Evolutionary conservation across 2,329 filamentous ascomycete species (phyloP).

Genomic region (Penicillium hordei): DNA sequence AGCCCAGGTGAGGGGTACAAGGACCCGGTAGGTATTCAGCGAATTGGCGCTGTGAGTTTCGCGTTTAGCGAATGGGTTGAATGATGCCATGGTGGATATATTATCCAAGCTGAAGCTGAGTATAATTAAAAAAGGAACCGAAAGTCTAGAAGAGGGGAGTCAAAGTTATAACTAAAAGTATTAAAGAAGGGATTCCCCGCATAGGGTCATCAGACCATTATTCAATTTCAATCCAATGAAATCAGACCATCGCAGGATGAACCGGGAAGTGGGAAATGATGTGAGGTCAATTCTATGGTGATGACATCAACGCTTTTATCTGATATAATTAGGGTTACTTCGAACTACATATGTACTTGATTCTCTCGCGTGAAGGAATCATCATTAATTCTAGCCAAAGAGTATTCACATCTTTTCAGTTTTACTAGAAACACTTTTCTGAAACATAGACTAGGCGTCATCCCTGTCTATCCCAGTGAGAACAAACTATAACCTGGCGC

Average conservation of each 20-base stretch:
- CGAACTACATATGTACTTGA: not conserved
- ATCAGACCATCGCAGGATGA: not conserved
- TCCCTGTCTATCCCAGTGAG: not conserved
- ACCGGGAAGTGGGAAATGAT: not conserved
- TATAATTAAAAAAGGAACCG: not conserved
- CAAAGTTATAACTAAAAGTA: not conserved
- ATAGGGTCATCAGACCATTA: conserved; percentile 2
- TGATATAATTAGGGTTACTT: not conserved
- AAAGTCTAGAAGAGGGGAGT: not conserved
- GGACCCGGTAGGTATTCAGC: conserved; percentile 71
- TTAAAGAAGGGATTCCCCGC: not conserved
- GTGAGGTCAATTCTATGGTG: not conserved
- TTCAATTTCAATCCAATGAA: not conserved
- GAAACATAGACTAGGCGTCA: not conserved
- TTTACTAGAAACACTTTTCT: not conserved
- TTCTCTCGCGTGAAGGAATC: not conserved
- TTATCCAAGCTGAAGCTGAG: not conserved
- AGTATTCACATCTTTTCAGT: not conserved
- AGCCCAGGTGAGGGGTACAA: conserved; percentile 73
- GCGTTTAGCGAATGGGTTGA: conserved; percentile 73
- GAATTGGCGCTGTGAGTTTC: conserved; percentile 63
- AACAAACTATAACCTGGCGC: not conserved
- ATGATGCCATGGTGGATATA: conserved; percentile 16
- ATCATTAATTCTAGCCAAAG: no score
- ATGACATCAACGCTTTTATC: conserved; percentile 5